A percentile compares a stretch with the other conserved stretches of the same genome.
These are phyloP conservation scores for Wallacemonas sp. DNA, from an alignment of 208 protist genomes.

Conservation along the genomic window DNA sequence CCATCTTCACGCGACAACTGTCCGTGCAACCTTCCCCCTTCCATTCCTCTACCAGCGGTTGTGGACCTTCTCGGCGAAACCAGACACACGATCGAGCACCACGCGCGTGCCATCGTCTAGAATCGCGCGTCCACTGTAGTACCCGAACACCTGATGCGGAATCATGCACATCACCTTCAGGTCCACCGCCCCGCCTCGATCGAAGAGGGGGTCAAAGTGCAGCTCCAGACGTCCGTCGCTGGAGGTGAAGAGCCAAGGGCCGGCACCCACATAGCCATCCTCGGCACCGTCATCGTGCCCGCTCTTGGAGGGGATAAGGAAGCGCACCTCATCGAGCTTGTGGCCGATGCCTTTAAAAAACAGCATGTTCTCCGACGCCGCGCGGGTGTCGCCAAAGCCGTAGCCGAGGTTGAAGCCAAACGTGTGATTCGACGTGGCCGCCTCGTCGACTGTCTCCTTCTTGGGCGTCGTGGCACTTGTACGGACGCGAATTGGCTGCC, in stretches of 20 bases:
- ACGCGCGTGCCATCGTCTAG: not conserved
- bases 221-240: not conserved
- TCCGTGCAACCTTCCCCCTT: too few relatives aligned
- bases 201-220: not conserved
- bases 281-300: not conserved
- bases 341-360: not conserved
- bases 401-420: not conserved
- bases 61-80: constrained; percentile 3
- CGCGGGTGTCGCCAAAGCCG: not conserved
- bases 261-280: constrained; percentile 1
- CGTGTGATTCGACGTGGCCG: not conserved
- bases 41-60: not conserved
- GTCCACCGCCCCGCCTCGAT: not conserved
- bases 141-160: constrained; percentile 7
- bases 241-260: not conserved
- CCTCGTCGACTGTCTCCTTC: not conserved
- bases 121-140: not conserved
- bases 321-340: constrained; percentile 6
- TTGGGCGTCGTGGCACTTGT: too few relatives aligned
- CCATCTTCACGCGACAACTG: too few relatives aligned
- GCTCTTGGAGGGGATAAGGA: constrained; percentile 1
- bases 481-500: not conserved
- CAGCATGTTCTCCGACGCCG: constrained; percentile 4
- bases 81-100: not conserved
- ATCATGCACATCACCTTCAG: constrained; percentile 9